A percentile compares a stretch with the other conserved stretches of the same genome.
These are phyloP conservation scores for Colletotrichum sojae DNA, from an alignment of 2,329 filamentous ascomycete species.

Conservation along the genomic window DNA sequence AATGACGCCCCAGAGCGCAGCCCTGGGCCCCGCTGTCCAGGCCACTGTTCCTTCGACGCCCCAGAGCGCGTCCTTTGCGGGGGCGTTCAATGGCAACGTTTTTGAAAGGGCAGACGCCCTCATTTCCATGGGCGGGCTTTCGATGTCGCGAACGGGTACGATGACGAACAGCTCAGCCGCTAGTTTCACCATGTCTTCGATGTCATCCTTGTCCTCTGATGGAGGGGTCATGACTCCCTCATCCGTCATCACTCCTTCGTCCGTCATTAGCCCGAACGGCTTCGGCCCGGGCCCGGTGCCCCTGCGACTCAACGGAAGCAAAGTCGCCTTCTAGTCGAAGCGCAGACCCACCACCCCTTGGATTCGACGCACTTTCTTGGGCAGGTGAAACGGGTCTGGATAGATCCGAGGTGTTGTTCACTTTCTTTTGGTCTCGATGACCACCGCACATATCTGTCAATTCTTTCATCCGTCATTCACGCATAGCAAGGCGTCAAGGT, in stretches of 20 bases:
- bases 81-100: slow-evolving; percentile 70
- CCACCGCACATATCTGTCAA: slow-evolving; percentile 28
- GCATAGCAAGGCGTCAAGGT: slow-evolving; percentile 41
- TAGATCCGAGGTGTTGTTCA: slow-evolving; percentile 1
- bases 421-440: slow-evolving; percentile 22
- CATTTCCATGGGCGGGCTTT: slow-evolving; percentile 70
- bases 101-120: slow-evolving; percentile 73
- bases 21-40: slow-evolving; percentile 89
- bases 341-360: slow-evolving; percentile 34
- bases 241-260: slow-evolving; percentile 50
- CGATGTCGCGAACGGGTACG: slow-evolving; percentile 67
- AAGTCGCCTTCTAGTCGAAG: slow-evolving; percentile 53
- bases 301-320: slow-evolving; percentile 56
- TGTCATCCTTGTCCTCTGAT: slow-evolving; percentile 59
- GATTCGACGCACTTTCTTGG: slow-evolving; percentile 37
- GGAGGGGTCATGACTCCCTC: slow-evolving; percentile 51
- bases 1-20: slow-evolving; percentile 90
- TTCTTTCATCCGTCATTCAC: slow-evolving; percentile 22
- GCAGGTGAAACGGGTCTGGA: slow-evolving; percentile 16
- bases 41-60: slow-evolving; percentile 86
- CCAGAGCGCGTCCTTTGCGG: slow-evolving; percentile 69
- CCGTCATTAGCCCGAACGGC: slow-evolving; percentile 50
- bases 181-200: slow-evolving; percentile 47
- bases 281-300: slow-evolving; percentile 41
- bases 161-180: slow-evolving; percentile 54